A percentile compares a stretch with the other conserved stretches of the same genome.
These are phyloP conservation scores for Phylloporus arenicola DNA, from an alignment of 768 basidiomycete species.

Conservation along the genomic window DNA sequence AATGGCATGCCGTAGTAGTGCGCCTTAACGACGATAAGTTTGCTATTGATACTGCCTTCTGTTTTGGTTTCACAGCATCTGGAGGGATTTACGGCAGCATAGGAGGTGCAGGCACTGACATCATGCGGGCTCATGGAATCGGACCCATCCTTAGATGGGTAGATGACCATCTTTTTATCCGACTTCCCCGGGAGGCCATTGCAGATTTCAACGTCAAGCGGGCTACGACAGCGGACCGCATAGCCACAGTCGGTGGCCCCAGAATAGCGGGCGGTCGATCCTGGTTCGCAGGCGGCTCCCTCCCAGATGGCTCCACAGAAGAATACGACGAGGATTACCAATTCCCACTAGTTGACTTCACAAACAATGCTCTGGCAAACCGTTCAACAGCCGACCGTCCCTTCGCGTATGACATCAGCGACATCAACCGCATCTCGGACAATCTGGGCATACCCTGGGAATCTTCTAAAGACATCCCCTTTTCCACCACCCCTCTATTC, in stretches of 20 bases:
- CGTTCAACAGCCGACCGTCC: too few relatives aligned
- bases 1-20: constrained; percentile 33
- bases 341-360: too few relatives aligned
- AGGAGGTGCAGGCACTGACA: constrained; percentile 17
- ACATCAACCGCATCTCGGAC: too few relatives aligned
- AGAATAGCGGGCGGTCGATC: neutral
- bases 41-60: constrained; percentile 22
- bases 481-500: neutral
- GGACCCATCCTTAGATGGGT: constrained; percentile 26
- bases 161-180: constrained; percentile 30
- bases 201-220: neutral
- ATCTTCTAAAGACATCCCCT: neutral
- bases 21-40: constrained; percentile 8
- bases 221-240: neutral
- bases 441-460: neutral
- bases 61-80: constrained; percentile 20
- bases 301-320: neutral
- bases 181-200: accelerated
- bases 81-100: constrained; percentile 25
- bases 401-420: too few relatives aligned
- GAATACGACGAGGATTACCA: neutral
- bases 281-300: neutral
- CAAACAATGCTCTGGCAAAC: too few relatives aligned
- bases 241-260: neutral
- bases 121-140: constrained; percentile 8